These are phyloP conservation scores for Microcos paniculata DNA, from an alignment of 345 rosid species.

Conservation along the genomic window DNA sequence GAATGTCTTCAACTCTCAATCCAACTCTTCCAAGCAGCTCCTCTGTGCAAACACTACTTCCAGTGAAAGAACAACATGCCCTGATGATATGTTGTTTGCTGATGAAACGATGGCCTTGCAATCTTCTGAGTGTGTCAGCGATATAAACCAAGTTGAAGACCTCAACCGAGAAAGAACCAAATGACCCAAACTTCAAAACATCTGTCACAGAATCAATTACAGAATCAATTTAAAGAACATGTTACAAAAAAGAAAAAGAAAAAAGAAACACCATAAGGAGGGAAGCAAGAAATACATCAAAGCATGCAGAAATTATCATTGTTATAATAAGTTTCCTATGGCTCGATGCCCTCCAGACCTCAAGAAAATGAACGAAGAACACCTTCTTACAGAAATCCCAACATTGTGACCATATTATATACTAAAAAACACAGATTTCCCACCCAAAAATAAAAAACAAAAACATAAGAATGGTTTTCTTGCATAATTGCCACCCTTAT, in stretches of 20 bases:
- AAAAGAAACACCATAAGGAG: background rate
- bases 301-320: background rate
- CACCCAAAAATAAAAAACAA: background rate
- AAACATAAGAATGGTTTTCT: no score
- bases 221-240: background rate
- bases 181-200: background rate
- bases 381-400: background rate
- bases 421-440: background rate
- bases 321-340: no score
- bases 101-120: background rate
- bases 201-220: rapidly evolving
- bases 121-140: background rate
- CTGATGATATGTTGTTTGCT: background rate
- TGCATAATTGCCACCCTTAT: no score
- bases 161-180: background rate
- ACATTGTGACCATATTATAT: background rate
- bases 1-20: no score
- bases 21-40: background rate
- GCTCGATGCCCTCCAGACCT: background rate
- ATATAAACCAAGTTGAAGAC: background rate
- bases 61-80: background rate
- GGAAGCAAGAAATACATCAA: background rate
- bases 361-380: no score
- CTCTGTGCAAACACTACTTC: no score
- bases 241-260: no score